These are phyloP conservation scores for Fraxinus sp. DNA, from an alignment of 305 asterid species.

Conservation along the genomic window DNA sequence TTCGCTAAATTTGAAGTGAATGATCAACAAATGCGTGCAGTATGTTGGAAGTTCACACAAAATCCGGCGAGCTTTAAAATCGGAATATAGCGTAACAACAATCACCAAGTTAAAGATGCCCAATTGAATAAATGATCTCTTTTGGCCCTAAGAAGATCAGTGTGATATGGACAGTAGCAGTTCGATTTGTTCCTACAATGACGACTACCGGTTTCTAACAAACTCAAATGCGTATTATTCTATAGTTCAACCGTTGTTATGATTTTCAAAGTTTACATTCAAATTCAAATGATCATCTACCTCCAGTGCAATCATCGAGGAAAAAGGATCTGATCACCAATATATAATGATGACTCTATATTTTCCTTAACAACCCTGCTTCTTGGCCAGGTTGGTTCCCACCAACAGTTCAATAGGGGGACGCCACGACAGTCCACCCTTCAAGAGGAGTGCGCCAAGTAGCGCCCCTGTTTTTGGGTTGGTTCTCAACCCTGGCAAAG, in stretches of 20 bases:
- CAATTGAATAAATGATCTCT: no score
- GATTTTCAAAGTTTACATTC: not conserved
- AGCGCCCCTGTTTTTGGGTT: no score
- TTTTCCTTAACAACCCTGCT: no score
- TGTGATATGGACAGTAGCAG: not conserved
- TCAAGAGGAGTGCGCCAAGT: no score
- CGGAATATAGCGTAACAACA: not conserved
- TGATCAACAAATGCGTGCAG: not conserved
- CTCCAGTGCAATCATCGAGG: not conserved
- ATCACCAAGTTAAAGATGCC: no score
- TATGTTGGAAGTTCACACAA: not conserved
- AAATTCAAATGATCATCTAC: no score
- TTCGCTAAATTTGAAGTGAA: not conserved
- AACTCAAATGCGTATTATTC: not conserved
- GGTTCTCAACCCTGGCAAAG: no score
- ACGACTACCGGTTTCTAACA: no score
- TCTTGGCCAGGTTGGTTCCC: no score
- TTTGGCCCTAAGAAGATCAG: not conserved
- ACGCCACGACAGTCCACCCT: no score
- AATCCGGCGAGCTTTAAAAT: not conserved
- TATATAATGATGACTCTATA: no score
- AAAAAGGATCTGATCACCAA: not conserved
- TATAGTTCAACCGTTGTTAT: not conserved
- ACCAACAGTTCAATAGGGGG: no score
- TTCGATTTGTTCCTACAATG: not conserved